These are phyloP conservation scores for Talaromyces sp. DNA, from an alignment of 2,329 filamentous ascomycete species.

Conservation along the genomic window DNA sequence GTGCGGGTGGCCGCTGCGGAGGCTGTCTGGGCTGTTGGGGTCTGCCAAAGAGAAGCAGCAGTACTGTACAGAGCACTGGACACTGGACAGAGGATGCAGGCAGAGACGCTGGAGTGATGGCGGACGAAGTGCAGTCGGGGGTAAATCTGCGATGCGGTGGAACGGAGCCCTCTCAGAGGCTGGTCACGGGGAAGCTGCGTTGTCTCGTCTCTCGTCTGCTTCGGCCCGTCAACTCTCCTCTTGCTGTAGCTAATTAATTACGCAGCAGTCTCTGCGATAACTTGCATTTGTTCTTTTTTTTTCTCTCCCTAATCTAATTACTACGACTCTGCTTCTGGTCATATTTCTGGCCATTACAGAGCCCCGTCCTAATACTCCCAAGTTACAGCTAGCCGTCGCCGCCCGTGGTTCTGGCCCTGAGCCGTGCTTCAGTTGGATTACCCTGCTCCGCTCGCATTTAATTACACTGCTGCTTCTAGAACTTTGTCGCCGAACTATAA, in stretches of 20 bases:
- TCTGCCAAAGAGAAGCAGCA: too few relatives aligned
- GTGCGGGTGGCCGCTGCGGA: not conserved
- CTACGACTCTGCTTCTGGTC: not conserved
- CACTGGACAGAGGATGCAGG: not conserved
- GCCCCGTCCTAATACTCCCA: not conserved
- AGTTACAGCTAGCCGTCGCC: not conserved
- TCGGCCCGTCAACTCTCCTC: too few relatives aligned
- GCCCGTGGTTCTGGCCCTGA: not conserved
- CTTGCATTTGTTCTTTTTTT: too few relatives aligned
- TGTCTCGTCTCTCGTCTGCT: too few relatives aligned
- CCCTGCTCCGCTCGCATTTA: not conserved
- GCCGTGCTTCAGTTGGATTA: not conserved
- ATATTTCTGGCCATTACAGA: not conserved
- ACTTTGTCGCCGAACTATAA: not conserved
- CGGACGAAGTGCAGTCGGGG: too few relatives aligned
- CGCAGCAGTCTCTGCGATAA: too few relatives aligned
- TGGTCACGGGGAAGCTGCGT: not conserved
- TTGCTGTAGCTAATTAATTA: too few relatives aligned
- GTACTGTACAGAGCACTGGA: not conserved
- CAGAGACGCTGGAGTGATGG: too few relatives aligned
- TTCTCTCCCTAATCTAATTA: too few relatives aligned
- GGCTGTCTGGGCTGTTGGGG: not conserved
- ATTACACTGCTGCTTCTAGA: not conserved
- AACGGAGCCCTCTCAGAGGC: too few relatives aligned
- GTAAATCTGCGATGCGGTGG: not conserved